phyloP scores from a whole-genome alignment of 768 basidiomycete genomes.

The Boletus rex-veris region DNA sequence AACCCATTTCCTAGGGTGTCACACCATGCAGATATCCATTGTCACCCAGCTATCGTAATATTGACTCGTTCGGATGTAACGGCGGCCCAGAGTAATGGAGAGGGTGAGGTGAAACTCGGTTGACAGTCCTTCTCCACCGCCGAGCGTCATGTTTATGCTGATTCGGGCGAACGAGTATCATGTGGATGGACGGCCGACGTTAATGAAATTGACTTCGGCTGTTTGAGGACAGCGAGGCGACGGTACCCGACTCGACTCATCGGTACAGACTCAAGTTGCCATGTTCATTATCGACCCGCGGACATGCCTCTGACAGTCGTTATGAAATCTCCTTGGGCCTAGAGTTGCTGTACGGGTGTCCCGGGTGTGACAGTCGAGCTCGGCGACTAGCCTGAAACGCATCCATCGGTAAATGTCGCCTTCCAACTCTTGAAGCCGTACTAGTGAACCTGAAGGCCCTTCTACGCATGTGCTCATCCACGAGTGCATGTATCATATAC shows the following conservation, averaged over 20 bases:
- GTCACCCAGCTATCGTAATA: too few relatives aligned
- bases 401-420: too few relatives aligned
- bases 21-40: too few relatives aligned
- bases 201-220: not conserved
- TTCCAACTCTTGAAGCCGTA: too few relatives aligned
- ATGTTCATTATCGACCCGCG: not conserved
- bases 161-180: not conserved
- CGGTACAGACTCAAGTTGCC: not conserved
- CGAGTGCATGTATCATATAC: not conserved
- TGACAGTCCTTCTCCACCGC: not conserved
- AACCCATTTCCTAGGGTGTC: not conserved
- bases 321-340: too few relatives aligned
- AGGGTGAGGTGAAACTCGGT: not conserved
- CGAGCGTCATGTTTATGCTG: not conserved
- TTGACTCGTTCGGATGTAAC: too few relatives aligned
- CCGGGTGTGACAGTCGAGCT: too few relatives aligned
- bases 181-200: not conserved
- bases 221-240: not conserved
- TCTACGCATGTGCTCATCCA: not conserved
- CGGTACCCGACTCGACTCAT: not conserved
- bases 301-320: not conserved
- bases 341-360: too few relatives aligned
- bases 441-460: not conserved
- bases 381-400: not conserved
- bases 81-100: too few relatives aligned